Evolutionary conservation across 2,329 filamentous ascomycete species (phyloP).

Genomic region (Fusarium irregulare): DNA sequence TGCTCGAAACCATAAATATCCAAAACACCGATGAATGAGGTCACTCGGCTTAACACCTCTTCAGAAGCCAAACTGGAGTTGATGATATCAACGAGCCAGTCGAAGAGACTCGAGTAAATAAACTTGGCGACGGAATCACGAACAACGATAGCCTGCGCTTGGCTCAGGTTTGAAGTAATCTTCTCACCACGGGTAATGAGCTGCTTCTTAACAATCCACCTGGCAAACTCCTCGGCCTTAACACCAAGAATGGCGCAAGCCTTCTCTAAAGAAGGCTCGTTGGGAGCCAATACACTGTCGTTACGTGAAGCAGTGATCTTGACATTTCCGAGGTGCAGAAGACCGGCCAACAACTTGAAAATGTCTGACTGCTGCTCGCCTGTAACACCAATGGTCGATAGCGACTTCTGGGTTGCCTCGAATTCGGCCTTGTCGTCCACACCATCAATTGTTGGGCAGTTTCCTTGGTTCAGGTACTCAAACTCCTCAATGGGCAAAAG

Average conservation of each 20-base stretch:
- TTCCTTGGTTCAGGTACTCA: slow-evolving; percentile 96
- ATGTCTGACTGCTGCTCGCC: slow-evolving; percentile 81
- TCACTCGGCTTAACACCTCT: slow-evolving; percentile 82
- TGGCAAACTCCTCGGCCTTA: slow-evolving; percentile 85
- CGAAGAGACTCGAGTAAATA: slow-evolving; percentile 97
- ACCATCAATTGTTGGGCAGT: slow-evolving; percentile 88
- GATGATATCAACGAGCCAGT: slow-evolving; percentile 98
- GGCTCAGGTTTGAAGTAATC: slow-evolving; percentile 94
- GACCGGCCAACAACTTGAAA: slow-evolving; percentile 88
- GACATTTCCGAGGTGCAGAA: slow-evolving; percentile 95
- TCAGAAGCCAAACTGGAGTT: slow-evolving; percentile 91
- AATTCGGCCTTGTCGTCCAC: slow-evolving; percentile 97
- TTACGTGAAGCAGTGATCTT: slow-evolving; percentile 92
- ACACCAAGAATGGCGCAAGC: slow-evolving; percentile 91
- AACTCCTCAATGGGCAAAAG: slow-evolving; percentile 89
- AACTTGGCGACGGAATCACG: slow-evolving; percentile 98
- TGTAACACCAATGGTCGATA: slow-evolving; percentile 87
- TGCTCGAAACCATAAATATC: slow-evolving; percentile 99
- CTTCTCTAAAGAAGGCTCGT: slow-evolving; percentile 83
- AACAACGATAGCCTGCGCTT: slow-evolving; percentile 93
- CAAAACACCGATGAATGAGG: slow-evolving; percentile 94
- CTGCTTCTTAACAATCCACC: slow-evolving; percentile 99
- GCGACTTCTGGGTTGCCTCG: slow-evolving; percentile 83
- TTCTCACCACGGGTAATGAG: slow-evolving; percentile 96
- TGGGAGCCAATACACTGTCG: slow-evolving; percentile 83